phyloP scores from a whole-genome alignment of 2,329 filamentous ascomycete genomes.

The Bretziella fagacearum region DNA sequence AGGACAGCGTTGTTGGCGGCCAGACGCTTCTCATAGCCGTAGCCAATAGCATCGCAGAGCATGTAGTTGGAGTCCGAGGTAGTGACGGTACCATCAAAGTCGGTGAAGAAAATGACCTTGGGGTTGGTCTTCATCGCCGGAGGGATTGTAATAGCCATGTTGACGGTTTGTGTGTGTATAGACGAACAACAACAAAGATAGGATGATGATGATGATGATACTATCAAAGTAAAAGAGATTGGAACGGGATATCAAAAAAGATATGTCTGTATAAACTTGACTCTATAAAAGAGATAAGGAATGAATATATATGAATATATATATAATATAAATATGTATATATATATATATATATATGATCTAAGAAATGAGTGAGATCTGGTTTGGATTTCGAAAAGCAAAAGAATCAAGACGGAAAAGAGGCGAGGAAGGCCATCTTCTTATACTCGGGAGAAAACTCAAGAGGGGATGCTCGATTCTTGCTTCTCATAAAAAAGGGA shows the following conservation, averaged over 20 bases:
- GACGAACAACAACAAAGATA: not conserved
- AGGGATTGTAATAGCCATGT: conserved; percentile 13
- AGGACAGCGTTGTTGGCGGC: conserved; percentile 65
- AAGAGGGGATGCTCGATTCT: not conserved
- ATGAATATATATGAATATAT: too few relatives aligned
- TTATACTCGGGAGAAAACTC: conserved; percentile 10
- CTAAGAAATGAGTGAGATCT: conserved; percentile 4
- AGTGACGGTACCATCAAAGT: conserved; percentile 95
- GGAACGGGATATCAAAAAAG: conserved; percentile 6
- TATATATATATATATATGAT: too few relatives aligned
- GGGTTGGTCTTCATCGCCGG: conserved; percentile 43
- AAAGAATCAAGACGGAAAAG: not conserved
- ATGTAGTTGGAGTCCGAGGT: conserved; percentile 47
- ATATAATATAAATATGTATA: too few relatives aligned
- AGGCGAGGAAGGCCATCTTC: conserved; percentile 8
- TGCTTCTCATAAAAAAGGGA: too few relatives aligned
- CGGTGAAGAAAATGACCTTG: conserved; percentile 94
- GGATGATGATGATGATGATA: not conserved
- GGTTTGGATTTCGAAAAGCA: conserved; percentile 2
- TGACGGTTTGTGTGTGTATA: conserved; percentile 5
- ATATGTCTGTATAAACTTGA: conserved; percentile 1
- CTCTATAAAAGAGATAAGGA: conserved; percentile 1
- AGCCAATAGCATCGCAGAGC: conserved; percentile 85
- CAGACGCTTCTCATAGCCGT: conserved; percentile 52
- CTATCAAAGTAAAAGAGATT: conserved; percentile 1